Conservation (phyloP, 441 rosid species). For the Syzygium malaccense region DNA sequence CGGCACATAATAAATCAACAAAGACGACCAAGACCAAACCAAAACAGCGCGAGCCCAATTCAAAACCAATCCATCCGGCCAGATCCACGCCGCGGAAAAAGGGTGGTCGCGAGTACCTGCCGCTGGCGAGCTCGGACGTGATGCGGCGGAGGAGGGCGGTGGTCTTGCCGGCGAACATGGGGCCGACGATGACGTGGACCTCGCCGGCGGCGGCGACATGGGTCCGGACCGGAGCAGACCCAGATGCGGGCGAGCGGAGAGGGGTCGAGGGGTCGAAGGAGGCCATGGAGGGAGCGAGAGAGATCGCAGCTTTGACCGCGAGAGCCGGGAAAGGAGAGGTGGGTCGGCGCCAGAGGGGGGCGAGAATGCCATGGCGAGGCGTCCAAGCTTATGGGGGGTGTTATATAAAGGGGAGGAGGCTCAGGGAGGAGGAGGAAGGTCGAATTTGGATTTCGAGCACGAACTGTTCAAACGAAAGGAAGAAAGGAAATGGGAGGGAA, state of each 20-base stretch:
- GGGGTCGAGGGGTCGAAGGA: constrained; percentile 26
- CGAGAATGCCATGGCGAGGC: not conserved
- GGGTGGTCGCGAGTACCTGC: constrained; percentile 28
- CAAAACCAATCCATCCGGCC: not conserved
- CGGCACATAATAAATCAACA: not conserved
- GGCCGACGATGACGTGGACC: constrained; percentile 75
- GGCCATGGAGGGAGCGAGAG: constrained; percentile 25
- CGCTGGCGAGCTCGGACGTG: constrained; percentile 44
- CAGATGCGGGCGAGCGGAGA: constrained; percentile 1
- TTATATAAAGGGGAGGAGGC: not conserved
- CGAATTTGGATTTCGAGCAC: not conserved
- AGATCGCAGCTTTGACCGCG: not conserved
- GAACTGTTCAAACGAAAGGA: not conserved
- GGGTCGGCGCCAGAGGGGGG: not conserved
- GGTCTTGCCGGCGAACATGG: constrained; percentile 94
- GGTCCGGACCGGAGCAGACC: not conserved
- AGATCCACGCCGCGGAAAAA: not conserved
- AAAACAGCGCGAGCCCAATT: not conserved
- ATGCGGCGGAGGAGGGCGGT: constrained; percentile 86
- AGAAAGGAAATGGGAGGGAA: not conserved
- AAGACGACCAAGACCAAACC: not conserved
- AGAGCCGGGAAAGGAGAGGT: not conserved
- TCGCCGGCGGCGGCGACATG: constrained; percentile 29
- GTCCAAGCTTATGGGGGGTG: not conserved
- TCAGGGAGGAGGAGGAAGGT: not conserved